Conservation (phyloP, 164 flowering plant genomes). For the Sedum album region DNA sequence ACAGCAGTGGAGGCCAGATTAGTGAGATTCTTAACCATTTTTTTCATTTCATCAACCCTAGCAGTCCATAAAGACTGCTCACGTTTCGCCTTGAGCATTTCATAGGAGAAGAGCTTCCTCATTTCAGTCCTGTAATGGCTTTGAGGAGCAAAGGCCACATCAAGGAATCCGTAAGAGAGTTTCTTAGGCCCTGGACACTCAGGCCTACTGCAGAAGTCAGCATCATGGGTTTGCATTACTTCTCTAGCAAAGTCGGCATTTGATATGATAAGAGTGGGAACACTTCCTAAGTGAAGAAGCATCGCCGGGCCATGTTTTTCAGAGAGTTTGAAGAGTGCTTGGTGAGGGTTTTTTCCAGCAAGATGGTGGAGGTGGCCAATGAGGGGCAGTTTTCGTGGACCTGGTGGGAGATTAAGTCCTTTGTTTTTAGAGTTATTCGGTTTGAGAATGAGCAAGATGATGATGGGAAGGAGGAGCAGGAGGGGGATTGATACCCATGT, state of each 20-base stretch:
- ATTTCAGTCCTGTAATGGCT: conserved; percentile 10
- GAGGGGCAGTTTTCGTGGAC: background rate
- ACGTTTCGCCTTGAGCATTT: conserved; percentile 9
- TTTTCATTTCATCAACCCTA: conserved; percentile 5
- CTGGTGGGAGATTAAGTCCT: conserved; percentile 9
- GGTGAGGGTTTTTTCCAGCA: conserved; percentile 11
- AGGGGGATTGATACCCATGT: background rate
- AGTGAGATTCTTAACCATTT: background rate
- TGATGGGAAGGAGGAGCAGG: conserved; percentile 5
- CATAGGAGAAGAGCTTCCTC: conserved; percentile 10
- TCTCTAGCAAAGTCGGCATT: conserved; percentile 8
- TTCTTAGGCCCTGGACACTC: conserved; percentile 11
- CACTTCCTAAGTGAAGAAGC: conserved; percentile 1
- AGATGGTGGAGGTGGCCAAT: conserved; percentile 9
- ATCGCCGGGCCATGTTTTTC: conserved; percentile 10
- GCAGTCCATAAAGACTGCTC: conserved; percentile 11
- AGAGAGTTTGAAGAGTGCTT: conserved; percentile 1
- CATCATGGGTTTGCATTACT: conserved; percentile 8
- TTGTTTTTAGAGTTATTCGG: background rate
- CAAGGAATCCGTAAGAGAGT: conserved; percentile 11
- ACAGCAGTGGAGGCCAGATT: background rate
- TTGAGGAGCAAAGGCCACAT: conserved; percentile 9
- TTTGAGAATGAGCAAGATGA: background rate
- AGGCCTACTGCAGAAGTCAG: conserved; percentile 11
- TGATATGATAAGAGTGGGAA: conserved; percentile 10